Conservation (phyloP, 441 rosid genomes). For the Erodium texanum region DNA sequence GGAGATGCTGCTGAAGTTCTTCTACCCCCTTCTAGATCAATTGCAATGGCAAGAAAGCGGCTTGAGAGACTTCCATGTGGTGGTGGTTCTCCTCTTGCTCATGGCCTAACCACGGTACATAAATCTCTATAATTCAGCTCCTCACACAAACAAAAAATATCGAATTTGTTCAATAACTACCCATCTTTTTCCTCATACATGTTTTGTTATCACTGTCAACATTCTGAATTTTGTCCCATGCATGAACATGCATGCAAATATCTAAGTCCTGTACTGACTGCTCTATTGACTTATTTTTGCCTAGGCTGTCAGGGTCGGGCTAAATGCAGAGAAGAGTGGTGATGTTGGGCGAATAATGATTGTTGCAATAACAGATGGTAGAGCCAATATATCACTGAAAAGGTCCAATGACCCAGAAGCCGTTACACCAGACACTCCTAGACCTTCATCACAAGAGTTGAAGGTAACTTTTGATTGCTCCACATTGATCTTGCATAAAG, state of each 20-base stretch:
- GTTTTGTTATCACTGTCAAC: too few species aligned
- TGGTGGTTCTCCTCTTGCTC: constrained; percentile 98
- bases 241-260: background rate
- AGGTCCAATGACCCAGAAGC: constrained; percentile 84
- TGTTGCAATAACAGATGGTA: constrained; percentile 86
- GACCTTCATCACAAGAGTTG: constrained; percentile 79
- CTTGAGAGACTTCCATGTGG: constrained; percentile 99
- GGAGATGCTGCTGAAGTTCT: constrained; percentile 97
- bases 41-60: constrained; percentile 96
- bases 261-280: too few species aligned
- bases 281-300: constrained; percentile 2
- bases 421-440: constrained; percentile 64
- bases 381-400: constrained; percentile 87
- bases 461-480: constrained; percentile 46
- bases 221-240: background rate
- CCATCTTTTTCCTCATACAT: background rate
- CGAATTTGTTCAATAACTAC: background rate
- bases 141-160: background rate
- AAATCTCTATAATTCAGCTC: constrained; percentile 13
- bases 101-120: constrained; percentile 90
- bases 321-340: constrained; percentile 97
- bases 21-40: constrained; percentile 93
- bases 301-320: constrained; percentile 94
- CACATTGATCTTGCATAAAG: background rate
- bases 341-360: constrained; percentile 97